These are phyloP conservation scores for Sphaerulina vaccinii DNA, from an alignment of 2,329 filamentous ascomycete species.

Conservation along the genomic window DNA sequence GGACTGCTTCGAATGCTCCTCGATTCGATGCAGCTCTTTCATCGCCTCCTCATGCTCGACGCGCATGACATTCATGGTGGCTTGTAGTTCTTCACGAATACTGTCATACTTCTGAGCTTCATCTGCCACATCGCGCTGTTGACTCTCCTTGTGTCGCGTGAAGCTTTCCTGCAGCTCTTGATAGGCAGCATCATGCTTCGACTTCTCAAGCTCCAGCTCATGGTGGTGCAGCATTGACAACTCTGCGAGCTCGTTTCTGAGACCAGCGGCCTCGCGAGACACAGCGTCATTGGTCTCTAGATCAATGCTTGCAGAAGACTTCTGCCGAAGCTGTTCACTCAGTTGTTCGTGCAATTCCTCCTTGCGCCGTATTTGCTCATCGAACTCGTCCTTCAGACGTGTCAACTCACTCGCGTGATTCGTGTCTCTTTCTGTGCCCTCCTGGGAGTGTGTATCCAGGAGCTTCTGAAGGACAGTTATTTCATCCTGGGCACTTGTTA, in stretches of 20 bases:
- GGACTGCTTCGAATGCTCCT: constrained; percentile 14
- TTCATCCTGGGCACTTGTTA: constrained; percentile 9
- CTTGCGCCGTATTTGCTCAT: not conserved
- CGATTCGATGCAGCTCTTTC: constrained; percentile 10
- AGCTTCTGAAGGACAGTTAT: constrained; percentile 21
- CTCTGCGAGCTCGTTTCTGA: constrained; percentile 22
- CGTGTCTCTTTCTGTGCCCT: constrained; percentile 22
- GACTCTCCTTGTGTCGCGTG: constrained; percentile 22
- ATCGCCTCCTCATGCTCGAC: constrained; percentile 8
- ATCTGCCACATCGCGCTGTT: constrained; percentile 12
- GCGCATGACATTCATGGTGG: not conserved
- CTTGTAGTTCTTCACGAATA: constrained; percentile 3
- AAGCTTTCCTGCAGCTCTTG: constrained; percentile 21
- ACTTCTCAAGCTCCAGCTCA: constrained; percentile 28
- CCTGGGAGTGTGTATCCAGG: constrained; percentile 23
- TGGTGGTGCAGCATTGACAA: constrained; percentile 26
- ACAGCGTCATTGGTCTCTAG: constrained; percentile 13
- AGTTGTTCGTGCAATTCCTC: not conserved
- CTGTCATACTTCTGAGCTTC: not conserved
- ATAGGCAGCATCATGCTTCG: constrained; percentile 27
- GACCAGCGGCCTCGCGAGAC: constrained; percentile 15
- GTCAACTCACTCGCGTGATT: constrained; percentile 14
- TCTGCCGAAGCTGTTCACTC: constrained; percentile 1
- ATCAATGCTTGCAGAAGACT: not conserved
- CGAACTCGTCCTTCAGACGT: not conserved